Conservation (phyloP, 148 eudicot genomes). For the Rhododendron williamsianum region DNA sequence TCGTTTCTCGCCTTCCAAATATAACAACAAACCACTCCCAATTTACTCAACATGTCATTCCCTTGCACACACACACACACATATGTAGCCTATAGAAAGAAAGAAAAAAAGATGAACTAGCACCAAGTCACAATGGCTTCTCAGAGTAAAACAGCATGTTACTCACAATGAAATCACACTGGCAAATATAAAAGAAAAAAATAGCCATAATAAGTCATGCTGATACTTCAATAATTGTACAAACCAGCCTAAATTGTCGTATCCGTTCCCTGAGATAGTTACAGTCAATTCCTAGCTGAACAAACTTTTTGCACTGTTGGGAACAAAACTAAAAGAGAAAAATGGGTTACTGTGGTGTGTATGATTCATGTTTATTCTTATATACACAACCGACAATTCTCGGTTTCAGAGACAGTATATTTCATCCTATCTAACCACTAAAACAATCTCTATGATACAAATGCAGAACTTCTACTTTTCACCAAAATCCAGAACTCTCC, state of each 20-base stretch:
- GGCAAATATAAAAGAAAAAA: background rate
- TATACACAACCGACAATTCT: conserved; percentile 12
- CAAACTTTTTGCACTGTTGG: background rate
- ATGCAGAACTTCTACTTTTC: background rate
- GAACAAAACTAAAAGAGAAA: background rate
- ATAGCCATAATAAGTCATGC: background rate
- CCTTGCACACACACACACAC: background rate
- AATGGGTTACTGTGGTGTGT: conserved; percentile 9
- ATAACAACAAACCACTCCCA: no score
- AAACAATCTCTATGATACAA: conserved; percentile 18
- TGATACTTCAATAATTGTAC: background rate
- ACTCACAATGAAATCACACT: background rate
- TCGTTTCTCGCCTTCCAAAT: no score
- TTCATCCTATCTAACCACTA: conserved; percentile 5
- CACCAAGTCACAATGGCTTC: background rate
- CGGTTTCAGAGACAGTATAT: background rate
- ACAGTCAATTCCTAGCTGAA: background rate
- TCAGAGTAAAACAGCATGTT: background rate
- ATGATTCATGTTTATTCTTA: background rate
- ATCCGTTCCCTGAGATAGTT: background rate
- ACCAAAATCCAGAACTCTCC: background rate
- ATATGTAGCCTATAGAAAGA: background rate
- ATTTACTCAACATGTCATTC: background rate
- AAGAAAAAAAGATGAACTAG: background rate
- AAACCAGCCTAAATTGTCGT: background rate